A percentile compares a stretch with the other conserved stretches of the same genome.
These are phyloP conservation scores for Stephanodiscus minutulus DNA, from an alignment of 108 stramenopile species.

Conservation along the genomic window DNA sequence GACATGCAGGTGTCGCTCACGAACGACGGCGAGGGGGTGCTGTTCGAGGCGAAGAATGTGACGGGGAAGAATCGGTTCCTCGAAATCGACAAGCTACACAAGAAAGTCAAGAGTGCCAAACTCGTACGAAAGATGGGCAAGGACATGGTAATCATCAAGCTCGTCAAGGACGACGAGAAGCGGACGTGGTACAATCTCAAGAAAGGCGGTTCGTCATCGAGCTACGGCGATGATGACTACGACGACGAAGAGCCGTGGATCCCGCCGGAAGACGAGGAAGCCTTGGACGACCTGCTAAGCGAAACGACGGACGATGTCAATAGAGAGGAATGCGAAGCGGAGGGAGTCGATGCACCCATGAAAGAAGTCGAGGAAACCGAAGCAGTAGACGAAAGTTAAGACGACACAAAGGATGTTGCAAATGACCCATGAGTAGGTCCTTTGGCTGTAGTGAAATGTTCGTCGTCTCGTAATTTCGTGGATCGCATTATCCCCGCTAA, in stretches of 20 bases:
- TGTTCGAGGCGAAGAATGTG: not conserved
- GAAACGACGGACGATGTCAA: not conserved
- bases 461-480: too few relatives aligned
- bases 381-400: not conserved
- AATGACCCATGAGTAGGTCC: not conserved
- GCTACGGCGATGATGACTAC: not conserved
- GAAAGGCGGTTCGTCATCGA: not conserved
- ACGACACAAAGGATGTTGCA: not conserved
- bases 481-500: too few relatives aligned
- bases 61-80: not conserved
- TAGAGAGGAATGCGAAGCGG: too few relatives aligned
- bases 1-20: not conserved
- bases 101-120: not conserved
- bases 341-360: not conserved
- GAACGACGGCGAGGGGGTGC: not conserved
- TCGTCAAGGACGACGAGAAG: slow-evolving; percentile 1
- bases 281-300: not conserved
- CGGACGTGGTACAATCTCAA: not conserved
- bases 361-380: not conserved
- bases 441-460: too few relatives aligned
- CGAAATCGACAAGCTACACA: not conserved
- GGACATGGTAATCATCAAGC: not conserved
- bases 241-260: not conserved
- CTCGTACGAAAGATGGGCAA: not conserved
- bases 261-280: not conserved